Base-by-base conservation (phyloP, 2,329 filamentous ascomycete species). In the Beauveria scarabaeidicola region DNA sequence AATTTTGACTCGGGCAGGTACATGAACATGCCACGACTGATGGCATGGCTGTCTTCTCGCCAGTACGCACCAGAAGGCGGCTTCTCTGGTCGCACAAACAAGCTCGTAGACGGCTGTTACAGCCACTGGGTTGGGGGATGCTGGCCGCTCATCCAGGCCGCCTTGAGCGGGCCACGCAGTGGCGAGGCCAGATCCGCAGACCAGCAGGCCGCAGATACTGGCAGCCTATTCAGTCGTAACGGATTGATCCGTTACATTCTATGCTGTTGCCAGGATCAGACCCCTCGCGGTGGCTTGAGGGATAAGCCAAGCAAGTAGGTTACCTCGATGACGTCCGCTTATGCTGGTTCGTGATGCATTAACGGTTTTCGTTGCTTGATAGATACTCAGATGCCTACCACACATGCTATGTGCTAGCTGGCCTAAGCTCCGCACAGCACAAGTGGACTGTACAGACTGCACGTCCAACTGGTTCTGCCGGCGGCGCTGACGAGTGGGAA, bases 81-180 rank as follows among this genome's bases (percentile, higher is more conserved):
- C 40, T 92, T 96, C 69, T 89, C 90, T 44, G 94, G 94, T 62
- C 88, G 94, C 66, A 96, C 93, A 29, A 97, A 97, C 79, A 99
- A 99, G 76, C 81, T 99, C 36, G 94, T 97, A 36, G 94, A 99
- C 73, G 94, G 93, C 50, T 99, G 94, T 76, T 99, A 99, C 77
- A 96, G 90, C 71, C 93, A 97, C 74, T 99, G 94, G 94, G 88
- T 96, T 38, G 94, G 94, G 58, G 89, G 89, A 58, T 97, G 92
- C 76, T 99, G 92, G 90, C 88, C 93, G 50, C 75, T 99, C 64
- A 79, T 97, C 65, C 89, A 97, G 76, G 90, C 90, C 60, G 87
- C 87, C 58, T 75, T 94, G 61, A 81, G 82, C 65, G 83, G 81
- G 29, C 77, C 78, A 59, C 73, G 66, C 67, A 68, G 64, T 62